Evolutionary conservation across 2,329 filamentous ascomycete genomes (phyloP).

Genomic region (Talaromyces sp.): DNA sequence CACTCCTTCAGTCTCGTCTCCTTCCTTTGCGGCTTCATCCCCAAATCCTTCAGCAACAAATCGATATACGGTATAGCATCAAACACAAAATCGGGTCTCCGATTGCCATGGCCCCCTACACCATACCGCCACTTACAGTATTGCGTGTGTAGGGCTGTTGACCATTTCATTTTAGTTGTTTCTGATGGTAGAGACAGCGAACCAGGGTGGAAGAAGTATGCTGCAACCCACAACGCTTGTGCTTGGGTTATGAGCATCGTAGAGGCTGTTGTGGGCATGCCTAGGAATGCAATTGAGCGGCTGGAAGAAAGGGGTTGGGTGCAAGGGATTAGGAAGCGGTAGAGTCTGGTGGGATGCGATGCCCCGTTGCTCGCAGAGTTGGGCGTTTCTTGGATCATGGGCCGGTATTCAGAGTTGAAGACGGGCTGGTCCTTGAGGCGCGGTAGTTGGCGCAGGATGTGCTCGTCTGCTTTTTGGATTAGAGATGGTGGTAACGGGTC

Average conservation of each 20-base stretch:
- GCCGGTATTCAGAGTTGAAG: neutral
- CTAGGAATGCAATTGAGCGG: slow-evolving; percentile 51
- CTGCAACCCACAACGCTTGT: slow-evolving; percentile 62
- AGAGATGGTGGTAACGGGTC: slow-evolving; percentile 12
- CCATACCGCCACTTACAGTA: slow-evolving; percentile 68
- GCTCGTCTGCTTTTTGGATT: slow-evolving; percentile 24
- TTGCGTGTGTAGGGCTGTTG: slow-evolving; percentile 64
- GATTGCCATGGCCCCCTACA: slow-evolving; percentile 56
- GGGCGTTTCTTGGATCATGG: neutral
- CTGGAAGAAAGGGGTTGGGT: slow-evolving; percentile 35
- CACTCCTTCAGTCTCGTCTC: slow-evolving; percentile 32
- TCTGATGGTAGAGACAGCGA: neutral
- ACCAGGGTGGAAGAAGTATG: slow-evolving; percentile 55
- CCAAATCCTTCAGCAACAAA: slow-evolving; percentile 64
- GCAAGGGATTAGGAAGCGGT: slow-evolving; percentile 48
- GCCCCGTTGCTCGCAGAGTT: slow-evolving; percentile 21
- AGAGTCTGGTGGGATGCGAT: slow-evolving; percentile 48
- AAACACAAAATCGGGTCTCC: slow-evolving; percentile 65
- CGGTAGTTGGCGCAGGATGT: slow-evolving; percentile 15
- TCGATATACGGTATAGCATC: slow-evolving; percentile 74
- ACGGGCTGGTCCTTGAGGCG: slow-evolving; percentile 20
- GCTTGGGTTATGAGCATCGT: slow-evolving; percentile 48
- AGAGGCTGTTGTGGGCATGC: slow-evolving; percentile 48
- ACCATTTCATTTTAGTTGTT: slow-evolving; percentile 30
- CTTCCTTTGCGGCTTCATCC: slow-evolving; percentile 50